Evolutionary conservation across 129 eudicot genomes (phyloP), one percentile per base, ranked within the genome.

Genomic region (Tagetes erecta): DNA sequence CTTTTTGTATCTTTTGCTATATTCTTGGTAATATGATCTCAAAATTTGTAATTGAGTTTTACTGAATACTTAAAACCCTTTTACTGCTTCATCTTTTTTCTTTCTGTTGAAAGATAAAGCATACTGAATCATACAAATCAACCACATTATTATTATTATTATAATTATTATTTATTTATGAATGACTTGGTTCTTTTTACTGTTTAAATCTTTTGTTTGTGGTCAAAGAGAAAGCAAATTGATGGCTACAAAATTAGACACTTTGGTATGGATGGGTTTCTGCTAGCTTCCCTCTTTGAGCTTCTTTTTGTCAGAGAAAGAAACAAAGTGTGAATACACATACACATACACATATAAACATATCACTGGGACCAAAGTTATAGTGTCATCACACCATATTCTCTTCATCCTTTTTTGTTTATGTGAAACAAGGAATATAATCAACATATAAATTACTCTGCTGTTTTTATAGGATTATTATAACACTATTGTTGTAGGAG

Each of bases 231-330:
- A 79, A 79, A 79, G 69, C 69, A 64, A 64, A 64, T 5, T 65
- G 73, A 35, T 52, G 35, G 53, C 53, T 79, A 72, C 78, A 79
- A 79, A 79, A 79, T 55, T 72, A 73, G 52, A 72, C 68, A 71
- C 73, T 79, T 79, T 64, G 83, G 70, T 11, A 69, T 69, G 76
- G 53, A 69, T 71, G 71, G 81, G 69, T 70, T 72, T 68, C 75
- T 76, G 73, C 68, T 67, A 55, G 33, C 49, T 78, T 70, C 58
- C 76, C 31, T 42, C 73, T 79, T 53, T 72, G 78, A 65, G 59
- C 72, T 79, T 58, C 78, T 79, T 78, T 79, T 72, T 72, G 83
- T 79, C 83, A 79, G 83, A 53, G 58, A 72, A 79, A 79, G 78
- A 72, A 62, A 79, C 82, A 64, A 79, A 72, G 78, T 72, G 67